Conservation (phyloP, 805 yeast genomes). For the Yarrowia hollandica region DNA sequence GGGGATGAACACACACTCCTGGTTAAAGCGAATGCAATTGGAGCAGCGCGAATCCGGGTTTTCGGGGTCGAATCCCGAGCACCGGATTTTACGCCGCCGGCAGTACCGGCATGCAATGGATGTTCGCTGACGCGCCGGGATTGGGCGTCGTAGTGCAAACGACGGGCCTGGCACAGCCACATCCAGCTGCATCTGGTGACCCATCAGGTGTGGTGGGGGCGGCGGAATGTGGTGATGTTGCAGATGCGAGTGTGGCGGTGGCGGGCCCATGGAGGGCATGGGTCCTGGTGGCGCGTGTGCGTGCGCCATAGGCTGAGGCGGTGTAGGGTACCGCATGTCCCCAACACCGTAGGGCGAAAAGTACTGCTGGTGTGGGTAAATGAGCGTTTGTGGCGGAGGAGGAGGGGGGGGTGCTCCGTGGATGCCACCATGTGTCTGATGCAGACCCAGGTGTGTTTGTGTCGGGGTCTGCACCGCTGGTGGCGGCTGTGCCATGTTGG, state of each 20-base stretch:
- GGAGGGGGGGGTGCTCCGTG: neutral
- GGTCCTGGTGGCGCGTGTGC: neutral
- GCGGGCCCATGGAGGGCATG: conserved; percentile 20
- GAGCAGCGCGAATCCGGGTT: conserved; percentile 38
- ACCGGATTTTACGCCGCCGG: conserved; percentile 40
- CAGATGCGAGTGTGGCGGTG: conserved; percentile 10
- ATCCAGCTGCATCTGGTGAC: conserved; percentile 7
- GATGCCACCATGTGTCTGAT: conserved; percentile 1
- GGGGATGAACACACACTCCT: conserved; percentile 41
- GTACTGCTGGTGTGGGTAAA: conserved; percentile 22
- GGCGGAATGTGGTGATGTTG: conserved; percentile 17
- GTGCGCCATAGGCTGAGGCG: conserved; percentile 17
- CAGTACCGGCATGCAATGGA: conserved; percentile 41
- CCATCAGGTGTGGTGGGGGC: conserved; percentile 11
- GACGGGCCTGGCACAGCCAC: conserved; percentile 11
- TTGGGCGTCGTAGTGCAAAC: conserved; percentile 19
- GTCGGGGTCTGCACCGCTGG: neutral
- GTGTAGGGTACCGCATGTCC: conserved; percentile 22
- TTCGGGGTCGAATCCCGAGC: conserved; percentile 39
- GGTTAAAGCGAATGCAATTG: conserved; percentile 40
- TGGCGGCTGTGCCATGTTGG: conserved; percentile 1
- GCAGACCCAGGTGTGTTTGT: neutral
- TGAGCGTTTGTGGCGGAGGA: conserved; percentile 16
- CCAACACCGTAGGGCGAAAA: conserved; percentile 7
- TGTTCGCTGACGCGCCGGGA: conserved; percentile 37